Percentiles rank a stretch among this genome's conserved stretches.
phyloP scores from a whole-genome alignment of 139 green algal species.

The Eudorina sp. region DNA sequence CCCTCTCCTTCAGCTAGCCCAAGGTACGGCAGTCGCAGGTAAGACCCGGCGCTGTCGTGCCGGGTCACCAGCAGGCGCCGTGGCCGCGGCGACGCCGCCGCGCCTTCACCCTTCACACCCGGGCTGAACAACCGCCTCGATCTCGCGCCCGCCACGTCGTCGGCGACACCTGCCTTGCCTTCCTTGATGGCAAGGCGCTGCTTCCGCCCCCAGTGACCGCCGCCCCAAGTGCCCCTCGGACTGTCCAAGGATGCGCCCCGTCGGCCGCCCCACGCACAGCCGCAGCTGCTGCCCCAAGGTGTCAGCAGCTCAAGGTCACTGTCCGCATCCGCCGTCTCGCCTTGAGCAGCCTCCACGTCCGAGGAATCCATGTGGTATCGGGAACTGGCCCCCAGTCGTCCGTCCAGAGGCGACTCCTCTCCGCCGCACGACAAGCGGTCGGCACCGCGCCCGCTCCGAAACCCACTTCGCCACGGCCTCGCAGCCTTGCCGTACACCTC shows the following conservation, averaged over 20 bases:
- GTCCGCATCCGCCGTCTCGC: neutral
- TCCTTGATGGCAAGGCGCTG: neutral
- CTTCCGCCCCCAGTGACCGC: neutral
- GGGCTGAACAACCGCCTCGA: neutral
- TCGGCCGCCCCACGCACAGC: neutral
- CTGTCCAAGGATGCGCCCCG: neutral
- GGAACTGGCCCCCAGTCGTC: too few relatives aligned
- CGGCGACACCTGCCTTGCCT: neutral
- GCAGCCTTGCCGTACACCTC: neutral
- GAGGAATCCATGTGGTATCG: too few relatives aligned
- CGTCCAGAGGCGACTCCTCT: too few relatives aligned
- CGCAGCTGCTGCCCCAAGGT: neutral
- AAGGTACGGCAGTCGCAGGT: slow-evolving; percentile 26
- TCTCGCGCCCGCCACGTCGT: neutral
- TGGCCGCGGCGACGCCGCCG: too few relatives aligned
- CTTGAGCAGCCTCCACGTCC: neutral
- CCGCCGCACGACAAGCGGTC: neutral
- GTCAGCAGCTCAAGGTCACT: neutral
- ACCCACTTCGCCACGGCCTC: neutral
- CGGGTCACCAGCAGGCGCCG: slow-evolving; percentile 1
- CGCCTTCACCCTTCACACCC: neutral
- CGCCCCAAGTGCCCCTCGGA: neutral
- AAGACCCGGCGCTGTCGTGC: slow-evolving; percentile 39
- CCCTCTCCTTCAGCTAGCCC: too few relatives aligned
- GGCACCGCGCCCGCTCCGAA: neutral